These are phyloP conservation scores for Amaranthus cruentus DNA, from an alignment of 148 eudicot species.

Conservation along the genomic window DNA sequence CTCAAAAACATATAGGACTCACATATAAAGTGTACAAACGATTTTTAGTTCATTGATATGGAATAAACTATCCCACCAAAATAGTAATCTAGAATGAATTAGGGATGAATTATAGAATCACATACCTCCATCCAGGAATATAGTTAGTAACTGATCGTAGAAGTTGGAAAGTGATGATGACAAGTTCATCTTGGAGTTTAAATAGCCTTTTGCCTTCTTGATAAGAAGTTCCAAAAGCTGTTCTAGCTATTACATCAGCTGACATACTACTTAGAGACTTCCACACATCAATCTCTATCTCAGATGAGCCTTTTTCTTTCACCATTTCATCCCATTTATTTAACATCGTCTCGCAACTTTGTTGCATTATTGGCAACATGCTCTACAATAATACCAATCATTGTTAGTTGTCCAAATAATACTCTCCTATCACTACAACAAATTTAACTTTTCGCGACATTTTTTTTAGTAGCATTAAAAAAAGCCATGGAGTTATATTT, in stretches of 20 bases:
- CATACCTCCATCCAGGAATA: not conserved
- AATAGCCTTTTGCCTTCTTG: not conserved
- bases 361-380: not conserved
- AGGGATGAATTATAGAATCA: no score
- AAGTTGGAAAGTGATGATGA: not conserved
- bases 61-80: no score
- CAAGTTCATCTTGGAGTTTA: not conserved
- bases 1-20: no score
- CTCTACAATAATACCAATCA: not conserved
- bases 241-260: not conserved
- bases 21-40: no score
- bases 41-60: no score
- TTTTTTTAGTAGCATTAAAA: no score
- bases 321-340: not conserved
- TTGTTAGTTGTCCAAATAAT: no score
- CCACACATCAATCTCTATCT: not conserved
- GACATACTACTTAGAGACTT: not conserved
- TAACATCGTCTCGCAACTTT: not conserved
- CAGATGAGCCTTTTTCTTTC: not conserved
- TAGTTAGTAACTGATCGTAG: not conserved
- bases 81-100: no score
- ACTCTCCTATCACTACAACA: no score
- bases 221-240: not conserved
- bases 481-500: no score
- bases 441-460: no score